A percentile compares a stretch with the other conserved stretches of the same genome.
Evolutionary conservation across 768 basidiomycete genomes (phyloP).

Genomic region (Lentinula sp.): DNA sequence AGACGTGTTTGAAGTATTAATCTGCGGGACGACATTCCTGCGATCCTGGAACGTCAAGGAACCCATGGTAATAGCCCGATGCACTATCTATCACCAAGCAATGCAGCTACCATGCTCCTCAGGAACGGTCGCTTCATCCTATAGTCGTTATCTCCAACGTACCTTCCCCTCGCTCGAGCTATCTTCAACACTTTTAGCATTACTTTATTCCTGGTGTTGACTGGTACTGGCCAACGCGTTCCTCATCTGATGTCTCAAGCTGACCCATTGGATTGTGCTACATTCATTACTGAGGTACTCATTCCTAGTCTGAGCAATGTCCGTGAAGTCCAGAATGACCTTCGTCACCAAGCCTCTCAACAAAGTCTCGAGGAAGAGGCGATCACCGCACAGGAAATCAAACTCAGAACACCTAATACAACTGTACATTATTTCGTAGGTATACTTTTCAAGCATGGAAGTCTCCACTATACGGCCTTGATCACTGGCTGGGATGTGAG

Average conservation of each 20-base stretch:
- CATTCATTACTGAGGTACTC: constrained; percentile 34
- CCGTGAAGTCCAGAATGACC: background rate
- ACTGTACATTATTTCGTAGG: constrained; percentile 41
- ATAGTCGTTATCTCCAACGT: constrained; percentile 8
- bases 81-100: constrained; percentile 19
- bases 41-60: constrained; percentile 19
- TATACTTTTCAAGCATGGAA: constrained; percentile 36
- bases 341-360: constrained; percentile 20
- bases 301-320: constrained; percentile 22
- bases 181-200: constrained; percentile 25
- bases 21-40: constrained; percentile 28
- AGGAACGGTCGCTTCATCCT: constrained; percentile 18
- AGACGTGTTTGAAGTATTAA: constrained; percentile 41
- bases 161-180: constrained; percentile 15
- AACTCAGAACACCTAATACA: constrained; percentile 12
- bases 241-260: constrained; percentile 25
- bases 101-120: constrained; percentile 29
- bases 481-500: constrained; percentile 47
- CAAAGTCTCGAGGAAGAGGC: constrained; percentile 24
- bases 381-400: constrained; percentile 16
- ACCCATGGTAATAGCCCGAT: constrained; percentile 13
- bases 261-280: constrained; percentile 34
- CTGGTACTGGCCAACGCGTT: constrained; percentile 23
- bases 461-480: constrained; percentile 34
- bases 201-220: constrained; percentile 30